A percentile compares a stretch with the other conserved stretches of the same genome.
Conservation (phyloP, 352 stramenopile genomes). For the Phytophthora boehmeriae region DNA sequence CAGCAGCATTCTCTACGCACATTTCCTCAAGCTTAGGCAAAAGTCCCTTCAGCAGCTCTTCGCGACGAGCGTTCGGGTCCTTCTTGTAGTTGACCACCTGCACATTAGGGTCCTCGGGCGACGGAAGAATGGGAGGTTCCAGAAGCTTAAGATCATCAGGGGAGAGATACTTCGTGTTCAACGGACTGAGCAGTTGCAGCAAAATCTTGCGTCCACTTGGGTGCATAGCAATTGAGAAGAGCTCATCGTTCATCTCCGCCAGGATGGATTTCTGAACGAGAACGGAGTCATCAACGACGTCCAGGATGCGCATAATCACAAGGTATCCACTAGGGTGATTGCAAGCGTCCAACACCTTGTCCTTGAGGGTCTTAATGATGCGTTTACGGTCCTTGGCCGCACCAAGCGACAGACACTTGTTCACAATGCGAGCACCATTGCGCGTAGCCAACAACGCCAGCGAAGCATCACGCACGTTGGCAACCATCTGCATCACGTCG, state of each 20-base stretch:
- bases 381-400: slow-evolving; percentile 91
- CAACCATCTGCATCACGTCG: slow-evolving; percentile 86
- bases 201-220: slow-evolving; percentile 79
- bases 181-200: slow-evolving; percentile 76
- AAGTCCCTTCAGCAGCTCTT: slow-evolving; percentile 79
- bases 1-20: slow-evolving; percentile 60
- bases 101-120: slow-evolving; percentile 58
- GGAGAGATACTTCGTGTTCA: slow-evolving; percentile 87
- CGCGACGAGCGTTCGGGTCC: slow-evolving; percentile 71
- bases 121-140: slow-evolving; percentile 75
- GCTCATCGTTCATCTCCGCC: slow-evolving; percentile 76
- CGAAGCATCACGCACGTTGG: slow-evolving; percentile 86
- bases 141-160: slow-evolving; percentile 78
- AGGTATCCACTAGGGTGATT: slow-evolving; percentile 92
- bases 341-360: slow-evolving; percentile 88
- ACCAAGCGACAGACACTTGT: slow-evolving; percentile 84
- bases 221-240: slow-evolving; percentile 76
- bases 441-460: slow-evolving; percentile 87
- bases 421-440: slow-evolving; percentile 86
- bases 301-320: slow-evolving; percentile 88
- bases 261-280: slow-evolving; percentile 91
- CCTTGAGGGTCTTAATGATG: slow-evolving; percentile 91
- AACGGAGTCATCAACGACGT: slow-evolving; percentile 92
- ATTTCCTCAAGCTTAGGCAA: slow-evolving; percentile 85
- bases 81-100: slow-evolving; percentile 90